Conservation (phyloP, 768 basidiomycete species). For the Agrocybe praecox region DNA sequence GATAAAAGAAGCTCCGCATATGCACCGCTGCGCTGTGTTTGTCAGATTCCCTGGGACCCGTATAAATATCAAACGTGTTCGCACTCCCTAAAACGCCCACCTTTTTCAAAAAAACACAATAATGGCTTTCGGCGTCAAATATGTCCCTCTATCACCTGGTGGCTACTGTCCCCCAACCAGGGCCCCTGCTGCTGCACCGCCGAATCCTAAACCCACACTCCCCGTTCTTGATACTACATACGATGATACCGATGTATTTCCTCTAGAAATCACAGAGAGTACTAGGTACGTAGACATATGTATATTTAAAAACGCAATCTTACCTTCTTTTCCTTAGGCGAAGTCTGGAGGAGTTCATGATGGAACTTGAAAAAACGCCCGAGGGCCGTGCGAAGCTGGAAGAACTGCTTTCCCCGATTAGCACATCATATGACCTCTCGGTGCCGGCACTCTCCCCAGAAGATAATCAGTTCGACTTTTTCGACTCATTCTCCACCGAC, state of each 20-base stretch:
- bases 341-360: not conserved
- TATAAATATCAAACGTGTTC: constrained; percentile 17
- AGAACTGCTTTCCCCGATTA: not conserved
- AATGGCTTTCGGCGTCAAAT: constrained; percentile 11
- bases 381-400: not conserved
- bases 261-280: not conserved
- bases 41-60: constrained; percentile 8
- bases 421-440: not conserved
- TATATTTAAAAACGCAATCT: not conserved
- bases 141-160: constrained; percentile 11
- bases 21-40: constrained; percentile 15
- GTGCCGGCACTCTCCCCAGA: not conserved
- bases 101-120: not conserved
- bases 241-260: not conserved
- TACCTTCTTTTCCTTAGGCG: not conserved
- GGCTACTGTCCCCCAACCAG: not conserved
- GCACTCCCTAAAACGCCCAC: not conserved
- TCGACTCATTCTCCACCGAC: not conserved
- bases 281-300: not conserved
- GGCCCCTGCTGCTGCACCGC: not conserved
- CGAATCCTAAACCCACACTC: not conserved
- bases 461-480: not conserved
- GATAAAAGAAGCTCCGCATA: constrained; percentile 10
- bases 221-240: not conserved
- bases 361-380: not conserved